Evolutionary conservation across 495 filamentous ascomycete species (phyloP), one percentile per base, ranked within the genome.

Genomic region (Oidiodendron maius): DNA sequence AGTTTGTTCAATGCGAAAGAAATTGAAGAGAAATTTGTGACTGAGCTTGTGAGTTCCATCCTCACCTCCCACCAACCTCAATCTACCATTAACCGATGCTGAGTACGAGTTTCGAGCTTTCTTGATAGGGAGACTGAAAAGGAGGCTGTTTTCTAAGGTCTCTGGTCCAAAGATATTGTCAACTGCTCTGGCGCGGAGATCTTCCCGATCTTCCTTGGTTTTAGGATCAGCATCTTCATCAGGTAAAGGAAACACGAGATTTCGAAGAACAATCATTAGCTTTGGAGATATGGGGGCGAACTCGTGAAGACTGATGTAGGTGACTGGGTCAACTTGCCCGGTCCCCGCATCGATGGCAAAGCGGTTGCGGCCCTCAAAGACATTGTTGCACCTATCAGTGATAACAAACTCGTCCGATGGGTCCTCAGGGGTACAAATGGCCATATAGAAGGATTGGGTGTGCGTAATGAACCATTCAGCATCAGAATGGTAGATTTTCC

Each of bases 231-330:
- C 39, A 45, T 65, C 63, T 23, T 65, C 58, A 9, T 46, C 44
- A 3, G 61, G 58, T 3, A 60, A 15, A 15, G 67, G 66, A 2
- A 70, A 38, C 0, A 61, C 1, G 32, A 12, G 13, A 25, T 40
- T 53, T 22, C 76, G 62, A 15, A 78, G 59, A 15, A 80, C 63
- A 20, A 78, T 65, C 53, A 78, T 64, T 6, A 80, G 55, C 48
- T 61, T 67, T 4, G 76, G 72, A 3, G 76, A 70, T 13, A 80
- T 53, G 2, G 72, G 68, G 6, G 70, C 66, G 47, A 80, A 69
- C 4, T 58, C 46, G 44, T 80, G 75, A 25, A 67, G 64, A 18
- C 69, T 67, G 1, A 66, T 70, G 26, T 59, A 71, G 20, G 40
- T 39, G 40, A 40, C 34, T 34, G 49, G 49, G 34, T 46, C 41